A percentile compares a stretch with the other conserved stretches of the same genome.
Conservation (phyloP, 164 flowering plant genomes). For the Chimonanthus praecox region DNA sequence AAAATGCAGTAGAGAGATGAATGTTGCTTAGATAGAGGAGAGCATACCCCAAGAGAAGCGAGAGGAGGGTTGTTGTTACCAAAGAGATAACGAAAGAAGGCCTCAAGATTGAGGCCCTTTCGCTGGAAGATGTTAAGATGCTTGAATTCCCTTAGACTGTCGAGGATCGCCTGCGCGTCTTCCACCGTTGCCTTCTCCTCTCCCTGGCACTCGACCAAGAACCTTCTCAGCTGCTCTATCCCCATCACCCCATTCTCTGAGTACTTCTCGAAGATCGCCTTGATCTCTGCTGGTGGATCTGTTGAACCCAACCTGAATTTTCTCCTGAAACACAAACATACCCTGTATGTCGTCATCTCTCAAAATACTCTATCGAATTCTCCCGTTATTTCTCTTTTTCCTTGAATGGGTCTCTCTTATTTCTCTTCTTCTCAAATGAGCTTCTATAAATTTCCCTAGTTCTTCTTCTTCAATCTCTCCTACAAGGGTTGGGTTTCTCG, state of each 20-base stretch:
- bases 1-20: too few species aligned
- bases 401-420: neutral
- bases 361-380: too few species aligned
- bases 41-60: constrained; percentile 14
- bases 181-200: constrained; percentile 42
- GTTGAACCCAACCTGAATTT: constrained; percentile 44
- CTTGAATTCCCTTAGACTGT: constrained; percentile 29
- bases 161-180: constrained; percentile 62
- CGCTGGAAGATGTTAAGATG: constrained; percentile 27
- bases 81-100: constrained; percentile 35
- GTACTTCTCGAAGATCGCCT: constrained; percentile 45
- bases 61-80: constrained; percentile 34
- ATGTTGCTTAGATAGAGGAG: too few species aligned
- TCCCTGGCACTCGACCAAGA: constrained; percentile 61
- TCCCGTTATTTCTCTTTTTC: too few species aligned
- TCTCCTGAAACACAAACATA: constrained; percentile 80
- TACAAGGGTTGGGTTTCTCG: too few species aligned
- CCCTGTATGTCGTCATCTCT: constrained; percentile 44
- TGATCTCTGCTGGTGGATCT: constrained; percentile 70
- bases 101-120: constrained; percentile 28
- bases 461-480: neutral
- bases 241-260: constrained; percentile 69
- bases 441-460: too few species aligned
- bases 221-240: constrained; percentile 50
- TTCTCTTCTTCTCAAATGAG: neutral